These are phyloP conservation scores for Rasamsonia emersonii DNA, from an alignment of 2,329 filamentous ascomycete species.

Conservation along the genomic window DNA sequence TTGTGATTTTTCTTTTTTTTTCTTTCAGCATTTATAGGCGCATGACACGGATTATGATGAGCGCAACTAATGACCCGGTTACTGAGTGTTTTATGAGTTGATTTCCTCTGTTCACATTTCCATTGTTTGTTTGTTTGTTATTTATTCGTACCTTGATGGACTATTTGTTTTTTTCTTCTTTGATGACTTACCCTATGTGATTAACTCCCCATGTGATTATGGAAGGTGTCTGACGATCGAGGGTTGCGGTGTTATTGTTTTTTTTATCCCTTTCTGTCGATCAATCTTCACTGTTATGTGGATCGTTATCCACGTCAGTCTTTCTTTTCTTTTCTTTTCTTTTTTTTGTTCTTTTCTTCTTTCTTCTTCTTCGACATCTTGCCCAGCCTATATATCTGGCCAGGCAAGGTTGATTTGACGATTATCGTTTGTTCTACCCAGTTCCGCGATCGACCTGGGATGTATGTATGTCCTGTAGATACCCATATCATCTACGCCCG, in stretches of 20 bases:
- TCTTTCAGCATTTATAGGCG: slow-evolving; percentile 8
- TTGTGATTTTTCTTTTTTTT: too few relatives aligned
- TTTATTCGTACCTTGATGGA: neutral
- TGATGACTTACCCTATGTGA: slow-evolving; percentile 1
- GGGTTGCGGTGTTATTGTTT: slow-evolving; percentile 3
- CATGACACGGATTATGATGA: slow-evolving; percentile 5
- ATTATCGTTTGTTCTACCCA: too few relatives aligned
- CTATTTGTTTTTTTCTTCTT: neutral
- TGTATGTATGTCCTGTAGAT: slow-evolving; percentile 11
- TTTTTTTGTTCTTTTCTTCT: slow-evolving; percentile 6
- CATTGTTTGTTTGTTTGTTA: slow-evolving; percentile 3
- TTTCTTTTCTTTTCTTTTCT: slow-evolving; percentile 8
- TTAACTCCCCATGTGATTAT: slow-evolving; percentile 3
- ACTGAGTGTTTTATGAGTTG: too few relatives aligned
- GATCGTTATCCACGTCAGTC: neutral
- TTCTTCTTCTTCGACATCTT: slow-evolving; percentile 4
- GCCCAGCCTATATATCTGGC: too few relatives aligned
- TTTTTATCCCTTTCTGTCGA: neutral
- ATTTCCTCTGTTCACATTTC: too few relatives aligned
- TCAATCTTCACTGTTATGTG: too few relatives aligned
- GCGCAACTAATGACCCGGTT: slow-evolving; percentile 4
- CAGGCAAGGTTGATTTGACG: too few relatives aligned
- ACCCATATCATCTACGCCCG: slow-evolving; percentile 6
- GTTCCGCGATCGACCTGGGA: neutral
- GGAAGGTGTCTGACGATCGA: too few relatives aligned